These are phyloP conservation scores for Monosporascus sp. DNA, from an alignment of 2,329 filamentous ascomycete species.

Conservation along the genomic window DNA sequence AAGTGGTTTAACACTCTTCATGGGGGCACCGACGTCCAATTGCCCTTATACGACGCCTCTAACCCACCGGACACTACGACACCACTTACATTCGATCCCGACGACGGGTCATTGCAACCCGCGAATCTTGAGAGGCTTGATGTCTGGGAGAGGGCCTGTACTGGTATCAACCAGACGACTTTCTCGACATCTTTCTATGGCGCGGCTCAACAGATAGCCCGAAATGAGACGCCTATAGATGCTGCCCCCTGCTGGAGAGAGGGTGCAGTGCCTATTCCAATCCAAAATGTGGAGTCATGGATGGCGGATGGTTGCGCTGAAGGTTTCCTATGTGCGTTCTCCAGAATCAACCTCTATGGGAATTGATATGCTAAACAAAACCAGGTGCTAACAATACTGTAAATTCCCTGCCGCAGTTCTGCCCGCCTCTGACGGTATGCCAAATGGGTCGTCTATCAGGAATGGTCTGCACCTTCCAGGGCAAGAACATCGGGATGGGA, in stretches of 20 bases:
- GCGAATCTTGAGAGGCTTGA: constrained; percentile 22
- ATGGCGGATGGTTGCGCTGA: constrained; percentile 30
- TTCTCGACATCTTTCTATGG: constrained; percentile 39
- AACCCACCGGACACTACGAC: constrained; percentile 28
- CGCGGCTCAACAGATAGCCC: constrained; percentile 19
- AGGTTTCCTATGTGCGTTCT: constrained; percentile 37
- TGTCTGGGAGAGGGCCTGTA: constrained; percentile 36
- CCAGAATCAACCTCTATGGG: not conserved
- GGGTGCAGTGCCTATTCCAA: constrained; percentile 34
- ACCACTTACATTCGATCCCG: not conserved
- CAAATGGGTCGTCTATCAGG: constrained; percentile 32
- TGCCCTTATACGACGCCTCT: constrained; percentile 31
- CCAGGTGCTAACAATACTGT: constrained; percentile 39
- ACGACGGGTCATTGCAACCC: not conserved
- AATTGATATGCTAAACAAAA: constrained; percentile 6
- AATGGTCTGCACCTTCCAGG: constrained; percentile 25
- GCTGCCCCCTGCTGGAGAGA: constrained; percentile 36
- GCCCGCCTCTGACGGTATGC: constrained; percentile 33
- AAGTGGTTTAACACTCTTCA: constrained; percentile 37
- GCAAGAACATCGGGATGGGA: constrained; percentile 36
- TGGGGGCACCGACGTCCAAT: constrained; percentile 13
- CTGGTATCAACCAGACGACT: constrained; percentile 33
- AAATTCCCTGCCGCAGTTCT: constrained; percentile 41
- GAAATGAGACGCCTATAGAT: constrained; percentile 26
- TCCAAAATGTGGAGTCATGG: constrained; percentile 34